These are phyloP conservation scores for Haplosporangium gracile DNA, from an alignment of 192 early-diverging fungal genomes.

Conservation along the genomic window DNA sequence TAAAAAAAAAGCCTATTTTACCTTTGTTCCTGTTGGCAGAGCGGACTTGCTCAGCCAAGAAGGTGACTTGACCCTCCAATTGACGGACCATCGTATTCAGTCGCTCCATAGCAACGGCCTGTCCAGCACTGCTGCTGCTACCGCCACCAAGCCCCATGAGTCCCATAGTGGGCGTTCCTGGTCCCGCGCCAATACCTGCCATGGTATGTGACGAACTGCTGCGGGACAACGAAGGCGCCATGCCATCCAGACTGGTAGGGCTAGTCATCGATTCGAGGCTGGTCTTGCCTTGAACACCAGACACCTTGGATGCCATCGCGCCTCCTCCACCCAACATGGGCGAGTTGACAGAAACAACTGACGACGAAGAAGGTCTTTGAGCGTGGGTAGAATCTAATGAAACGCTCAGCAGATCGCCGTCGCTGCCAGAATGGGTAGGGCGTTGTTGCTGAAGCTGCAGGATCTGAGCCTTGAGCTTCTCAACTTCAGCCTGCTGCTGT, in stretches of 20 bases:
- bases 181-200: not conserved
- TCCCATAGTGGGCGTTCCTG: conserved; percentile 1
- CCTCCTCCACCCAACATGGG: not conserved
- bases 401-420: not conserved
- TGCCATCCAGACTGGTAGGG: conserved; percentile 23
- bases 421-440: not conserved
- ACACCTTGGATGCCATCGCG: not conserved
- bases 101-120: conserved; percentile 68
- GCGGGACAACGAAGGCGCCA: conserved; percentile 31
- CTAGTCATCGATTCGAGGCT: conserved; percentile 25
- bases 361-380: conserved; percentile 13
- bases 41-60: conserved; percentile 74
- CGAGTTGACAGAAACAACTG: not conserved
- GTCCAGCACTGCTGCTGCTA: conserved; percentile 12
- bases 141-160: conserved; percentile 16
- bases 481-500: conserved; percentile 31
- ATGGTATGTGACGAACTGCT: conserved; percentile 38
- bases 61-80: conserved; percentile 75
- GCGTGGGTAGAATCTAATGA: not conserved
- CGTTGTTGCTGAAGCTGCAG: conserved; percentile 31
- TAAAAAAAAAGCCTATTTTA: conserved; percentile 22
- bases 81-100: conserved; percentile 71
- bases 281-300: not conserved
- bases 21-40: conserved; percentile 70
- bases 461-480: conserved; percentile 39